phyloP scores from a whole-genome alignment of 2,329 filamentous ascomycete species.

The Rhinocladiella mackenziei region DNA sequence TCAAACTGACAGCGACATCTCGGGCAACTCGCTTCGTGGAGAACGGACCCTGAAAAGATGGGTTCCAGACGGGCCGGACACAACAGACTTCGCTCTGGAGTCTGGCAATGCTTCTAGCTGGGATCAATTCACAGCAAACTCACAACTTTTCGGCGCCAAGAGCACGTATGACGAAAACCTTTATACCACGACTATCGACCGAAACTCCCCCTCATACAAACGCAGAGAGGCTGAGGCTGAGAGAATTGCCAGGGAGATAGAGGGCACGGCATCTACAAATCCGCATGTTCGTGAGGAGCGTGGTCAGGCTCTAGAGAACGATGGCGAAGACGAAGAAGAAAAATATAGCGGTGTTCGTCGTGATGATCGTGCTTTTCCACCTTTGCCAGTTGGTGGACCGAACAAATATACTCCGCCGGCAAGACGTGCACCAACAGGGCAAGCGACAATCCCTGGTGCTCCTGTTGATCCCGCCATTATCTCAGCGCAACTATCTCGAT shows the following conservation, averaged over 20 bases:
- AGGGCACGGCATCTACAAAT: slow-evolving; percentile 68
- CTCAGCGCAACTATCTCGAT: slow-evolving; percentile 67
- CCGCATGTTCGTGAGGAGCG: slow-evolving; percentile 88
- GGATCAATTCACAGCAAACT: slow-evolving; percentile 94
- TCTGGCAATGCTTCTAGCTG: slow-evolving; percentile 56
- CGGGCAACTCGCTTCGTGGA: slow-evolving; percentile 62
- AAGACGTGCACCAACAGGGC: slow-evolving; percentile 70
- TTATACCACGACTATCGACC: slow-evolving; percentile 90
- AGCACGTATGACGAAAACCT: slow-evolving; percentile 91
- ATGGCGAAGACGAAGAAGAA: slow-evolving; percentile 80
- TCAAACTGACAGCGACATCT: slow-evolving; percentile 84
- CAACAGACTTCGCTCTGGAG: slow-evolving; percentile 69
- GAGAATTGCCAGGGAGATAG: slow-evolving; percentile 83
- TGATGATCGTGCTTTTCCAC: slow-evolving; percentile 56
- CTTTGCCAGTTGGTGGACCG: slow-evolving; percentile 57
- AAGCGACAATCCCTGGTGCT: slow-evolving; percentile 69
- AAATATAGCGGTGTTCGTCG: slow-evolving; percentile 94
- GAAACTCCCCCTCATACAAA: slow-evolving; percentile 74
- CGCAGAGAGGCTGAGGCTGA: slow-evolving; percentile 75
- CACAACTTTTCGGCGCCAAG: slow-evolving; percentile 78
- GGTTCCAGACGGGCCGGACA: slow-evolving; percentile 64
- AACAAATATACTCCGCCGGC: slow-evolving; percentile 90
- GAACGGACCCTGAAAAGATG: slow-evolving; percentile 78
- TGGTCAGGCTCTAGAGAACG: slow-evolving; percentile 61
- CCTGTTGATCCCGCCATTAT: slow-evolving; percentile 88